Evolutionary conservation across 75 land plant genomes (phyloP), one percentile per base, ranked within the genome.

Genomic region (Cupressus sempervirens): DNA sequence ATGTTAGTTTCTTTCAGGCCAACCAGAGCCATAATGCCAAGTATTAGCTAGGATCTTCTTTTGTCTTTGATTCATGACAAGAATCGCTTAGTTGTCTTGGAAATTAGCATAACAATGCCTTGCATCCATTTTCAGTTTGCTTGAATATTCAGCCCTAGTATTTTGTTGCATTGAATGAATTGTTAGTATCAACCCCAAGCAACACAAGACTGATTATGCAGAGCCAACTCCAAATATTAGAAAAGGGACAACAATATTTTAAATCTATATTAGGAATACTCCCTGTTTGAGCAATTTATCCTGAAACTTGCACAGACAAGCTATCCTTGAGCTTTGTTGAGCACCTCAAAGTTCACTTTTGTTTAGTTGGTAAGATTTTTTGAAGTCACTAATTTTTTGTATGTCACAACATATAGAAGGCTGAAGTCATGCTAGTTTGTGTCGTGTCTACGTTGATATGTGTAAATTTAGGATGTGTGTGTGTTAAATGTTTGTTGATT

Each of bases 1-100:
- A 79, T n/a, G 81, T 29, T 79, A 23, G 14, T 79, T 43, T n/a
- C 30, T 79, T 79, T 10, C 81, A 79, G 81, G 50, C 30, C 81
- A 45, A 23, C 23, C 20, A n/a, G 12, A 79, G 26, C 0, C 45
- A 10, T 10, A 79, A 11, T n/a, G 29, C 23, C 8, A 43, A 79
- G 45, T n/a, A 43, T 3, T 79, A 12, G 2, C 43, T 43, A 79
- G 50, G 46, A 45, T 15, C 81, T 45, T 11, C 50, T 36, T 79
- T 20, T 48, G n/a, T 11, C 6, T 77, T 77, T 2, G 26, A 45
- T 43, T 26, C 81, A 40, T 79, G 10, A 11, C 46, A n/a, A 2
- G 14, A 79, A 79, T 79, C 26, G 23, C 29, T n/a, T 43, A 45
- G 48, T 70, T 30, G 14, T 70, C 30, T 29, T 23, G 34, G 30